Evolutionary conservation across 306 rosid species (phyloP).

Genomic region (Astragalus membranaceus): DNA sequence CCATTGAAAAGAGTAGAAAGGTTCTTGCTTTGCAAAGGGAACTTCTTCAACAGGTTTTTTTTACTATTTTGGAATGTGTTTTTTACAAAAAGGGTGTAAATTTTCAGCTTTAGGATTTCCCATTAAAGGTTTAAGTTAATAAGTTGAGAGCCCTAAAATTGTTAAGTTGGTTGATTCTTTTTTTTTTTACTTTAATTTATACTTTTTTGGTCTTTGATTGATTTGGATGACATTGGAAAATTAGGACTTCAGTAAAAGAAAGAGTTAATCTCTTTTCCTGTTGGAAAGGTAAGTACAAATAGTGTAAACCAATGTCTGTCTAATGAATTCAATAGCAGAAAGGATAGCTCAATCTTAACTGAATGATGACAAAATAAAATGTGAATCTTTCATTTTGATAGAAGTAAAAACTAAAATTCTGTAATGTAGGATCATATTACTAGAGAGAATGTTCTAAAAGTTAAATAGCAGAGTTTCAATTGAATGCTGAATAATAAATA

Average conservation of each 20-base stretch:
- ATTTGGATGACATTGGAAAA: background rate
- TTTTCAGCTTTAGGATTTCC: background rate
- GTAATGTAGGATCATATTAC: background rate
- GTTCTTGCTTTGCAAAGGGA: constrained; percentile 72
- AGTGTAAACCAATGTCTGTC: constrained; percentile 19
- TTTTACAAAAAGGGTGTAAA: background rate
- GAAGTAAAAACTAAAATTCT: background rate
- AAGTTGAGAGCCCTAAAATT: background rate
- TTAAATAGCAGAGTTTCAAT: background rate
- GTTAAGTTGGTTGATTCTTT: background rate
- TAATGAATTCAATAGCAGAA: background rate
- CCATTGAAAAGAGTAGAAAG: constrained; percentile 82
- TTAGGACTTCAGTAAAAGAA: background rate
- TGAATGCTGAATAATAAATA: background rate
- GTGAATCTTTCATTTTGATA: background rate
- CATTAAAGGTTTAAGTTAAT: constrained; percentile 6
- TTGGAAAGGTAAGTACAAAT: constrained; percentile 2
- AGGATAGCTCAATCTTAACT: background rate
- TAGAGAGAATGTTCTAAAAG: background rate
- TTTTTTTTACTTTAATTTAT: background rate
- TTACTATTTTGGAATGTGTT: background rate
- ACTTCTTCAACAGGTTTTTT: constrained; percentile 72
- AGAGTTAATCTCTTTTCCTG: background rate
- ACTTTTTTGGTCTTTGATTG: background rate
- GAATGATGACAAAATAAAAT: background rate